These are phyloP conservation scores for Sarcodon aspratus DNA, from an alignment of 768 basidiomycete genomes.

Conservation along the genomic window DNA sequence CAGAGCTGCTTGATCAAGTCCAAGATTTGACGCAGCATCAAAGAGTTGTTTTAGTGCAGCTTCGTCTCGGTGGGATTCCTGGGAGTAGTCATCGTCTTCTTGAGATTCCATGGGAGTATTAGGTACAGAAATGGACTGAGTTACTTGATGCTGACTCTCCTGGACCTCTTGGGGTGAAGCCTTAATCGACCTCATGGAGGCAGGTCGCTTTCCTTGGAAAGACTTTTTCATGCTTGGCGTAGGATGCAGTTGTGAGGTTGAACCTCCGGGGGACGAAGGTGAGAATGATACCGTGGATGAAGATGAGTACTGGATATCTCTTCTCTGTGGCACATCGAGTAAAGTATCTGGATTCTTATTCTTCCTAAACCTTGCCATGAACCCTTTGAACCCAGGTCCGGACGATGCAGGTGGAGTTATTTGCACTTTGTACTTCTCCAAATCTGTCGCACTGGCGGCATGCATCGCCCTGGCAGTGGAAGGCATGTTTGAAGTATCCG, in stretches of 20 bases:
- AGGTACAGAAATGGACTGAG: background rate
- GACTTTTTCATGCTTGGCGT: slow-evolving; percentile 8
- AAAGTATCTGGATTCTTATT: slow-evolving; percentile 1
- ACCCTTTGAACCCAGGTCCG: slow-evolving; percentile 64
- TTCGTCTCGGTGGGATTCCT: slow-evolving; percentile 22
- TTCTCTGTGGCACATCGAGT: background rate
- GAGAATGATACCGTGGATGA: background rate
- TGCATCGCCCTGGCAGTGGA: too few species aligned
- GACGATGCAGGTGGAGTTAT: slow-evolving; percentile 58
- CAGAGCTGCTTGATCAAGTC: slow-evolving; percentile 61
- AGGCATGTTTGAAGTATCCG: too few species aligned
- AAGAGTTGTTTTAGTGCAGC: slow-evolving; percentile 62
- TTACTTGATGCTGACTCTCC: background rate
- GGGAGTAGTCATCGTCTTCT: background rate
- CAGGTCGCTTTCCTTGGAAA: slow-evolving; percentile 5
- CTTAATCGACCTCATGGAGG: slow-evolving; percentile 1
- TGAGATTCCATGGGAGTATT: background rate
- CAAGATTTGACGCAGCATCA: slow-evolving; percentile 63
- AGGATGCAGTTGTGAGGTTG: background rate
- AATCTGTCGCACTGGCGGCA: slow-evolving; percentile 37
- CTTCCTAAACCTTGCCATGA: slow-evolving; percentile 69
- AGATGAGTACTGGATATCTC: background rate
- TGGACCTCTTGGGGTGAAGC: background rate
- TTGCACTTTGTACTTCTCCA: slow-evolving; percentile 37
- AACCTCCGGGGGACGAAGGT: background rate